phyloP scores from a whole-genome alignment of 306 rosid species.

The apple (Malus domestica) region ASM211411v1 NC_041798.1:6440501-6441000 shows the following conservation, averaged over 20 bases:
- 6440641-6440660: too few species aligned
- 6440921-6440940: too few species aligned
- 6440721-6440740: constrained; percentile 46
- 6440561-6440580: background rate
- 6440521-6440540: background rate
- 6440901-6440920: too few species aligned
- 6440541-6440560: background rate
- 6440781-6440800: constrained; percentile 12
- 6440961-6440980: constrained; percentile 2
- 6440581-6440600: too few species aligned
- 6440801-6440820: constrained; percentile 1
- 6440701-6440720: constrained; percentile 72
- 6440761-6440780: constrained; percentile 50
- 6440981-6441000: background rate
- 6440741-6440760: constrained; percentile 77
- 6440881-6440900: background rate
- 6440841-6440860: background rate
- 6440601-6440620: too few species aligned
- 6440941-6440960: constrained; percentile 13
- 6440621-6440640: too few species aligned
- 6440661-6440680: constrained; percentile 37
- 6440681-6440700: constrained; percentile 75
- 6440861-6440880: constrained; percentile 34
- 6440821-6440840: constrained; percentile 9
- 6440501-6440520: too few species aligned